Conservation (phyloP, 2,329 filamentous ascomycete species). For the Ophiostoma himal-ulmi region DNA sequence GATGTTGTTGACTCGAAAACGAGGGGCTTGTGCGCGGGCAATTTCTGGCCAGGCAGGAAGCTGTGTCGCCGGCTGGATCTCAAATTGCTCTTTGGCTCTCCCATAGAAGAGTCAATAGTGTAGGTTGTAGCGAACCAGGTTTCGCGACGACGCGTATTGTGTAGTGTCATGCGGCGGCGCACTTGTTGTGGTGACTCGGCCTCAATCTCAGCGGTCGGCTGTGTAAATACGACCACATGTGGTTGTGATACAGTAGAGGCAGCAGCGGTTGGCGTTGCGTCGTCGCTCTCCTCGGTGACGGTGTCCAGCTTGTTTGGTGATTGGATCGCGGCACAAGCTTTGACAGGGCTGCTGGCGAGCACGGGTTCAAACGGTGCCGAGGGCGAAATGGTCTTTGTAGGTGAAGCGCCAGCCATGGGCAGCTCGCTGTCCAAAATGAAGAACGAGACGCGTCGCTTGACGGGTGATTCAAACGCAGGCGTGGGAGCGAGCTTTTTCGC, state of each 20-base stretch:
- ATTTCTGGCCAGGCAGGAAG: constrained; percentile 12
- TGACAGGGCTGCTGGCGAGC: constrained; percentile 14
- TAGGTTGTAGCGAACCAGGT: constrained; percentile 22
- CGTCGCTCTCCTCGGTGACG: not conserved
- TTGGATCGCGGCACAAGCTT: not conserved
- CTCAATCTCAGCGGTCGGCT: constrained; percentile 26
- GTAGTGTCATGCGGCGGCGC: constrained; percentile 30
- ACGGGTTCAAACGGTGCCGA: constrained; percentile 17
- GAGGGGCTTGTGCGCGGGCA: not conserved
- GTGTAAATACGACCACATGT: constrained; percentile 30
- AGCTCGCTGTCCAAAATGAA: constrained; percentile 5
- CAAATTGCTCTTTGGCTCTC: constrained; percentile 17
- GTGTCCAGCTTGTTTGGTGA: constrained; percentile 4
- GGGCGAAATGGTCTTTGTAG: not conserved
- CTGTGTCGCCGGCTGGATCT: constrained; percentile 29
- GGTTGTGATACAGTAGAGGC: not conserved
- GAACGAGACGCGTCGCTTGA: constrained; percentile 12
- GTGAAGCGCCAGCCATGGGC: constrained; percentile 11
- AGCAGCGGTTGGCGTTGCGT: not conserved
- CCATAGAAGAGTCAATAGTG: not conserved
- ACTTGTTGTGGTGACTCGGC: constrained; percentile 31
- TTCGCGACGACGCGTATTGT: constrained; percentile 30
- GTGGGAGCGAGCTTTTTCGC: constrained; percentile 29
- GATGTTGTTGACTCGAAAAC: not conserved
- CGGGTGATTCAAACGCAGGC: constrained; percentile 21